Conservation (phyloP, 495 filamentous ascomycete species). For the Elasticomyces elasticus region DNA sequence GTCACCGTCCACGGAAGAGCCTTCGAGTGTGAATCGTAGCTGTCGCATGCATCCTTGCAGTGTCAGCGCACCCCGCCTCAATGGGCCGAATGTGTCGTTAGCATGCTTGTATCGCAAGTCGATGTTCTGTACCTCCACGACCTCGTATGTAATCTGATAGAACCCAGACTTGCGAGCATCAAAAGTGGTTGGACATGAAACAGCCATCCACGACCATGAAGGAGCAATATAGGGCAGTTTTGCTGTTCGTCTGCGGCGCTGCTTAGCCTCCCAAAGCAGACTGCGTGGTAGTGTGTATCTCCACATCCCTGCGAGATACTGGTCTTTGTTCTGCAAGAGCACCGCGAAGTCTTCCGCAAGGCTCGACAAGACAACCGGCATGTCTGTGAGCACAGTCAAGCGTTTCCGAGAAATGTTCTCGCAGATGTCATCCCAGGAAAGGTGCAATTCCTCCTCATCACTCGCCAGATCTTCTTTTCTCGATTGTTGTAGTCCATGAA, state of each 20-base stretch:
- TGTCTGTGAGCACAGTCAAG: neutral
- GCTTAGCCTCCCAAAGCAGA: neutral
- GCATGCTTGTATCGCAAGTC: neutral
- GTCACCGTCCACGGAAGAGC: neutral
- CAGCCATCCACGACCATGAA: neutral
- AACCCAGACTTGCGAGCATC: neutral
- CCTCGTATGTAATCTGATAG: neutral
- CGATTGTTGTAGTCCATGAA: neutral
- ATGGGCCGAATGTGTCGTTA: neutral
- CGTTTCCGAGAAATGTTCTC: neutral
- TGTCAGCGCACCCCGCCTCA: neutral
- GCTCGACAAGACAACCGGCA: neutral
- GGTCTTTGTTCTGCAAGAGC: neutral
- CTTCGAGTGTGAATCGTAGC: neutral
- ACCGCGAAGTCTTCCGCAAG: neutral
- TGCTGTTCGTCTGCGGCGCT: neutral
- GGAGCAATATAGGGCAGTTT: neutral
- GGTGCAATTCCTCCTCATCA: neutral
- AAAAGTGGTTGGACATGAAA: neutral
- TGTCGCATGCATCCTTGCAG: neutral
- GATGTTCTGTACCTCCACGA: neutral
- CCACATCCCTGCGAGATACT: neutral
- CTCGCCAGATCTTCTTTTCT: neutral
- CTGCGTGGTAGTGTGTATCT: neutral
- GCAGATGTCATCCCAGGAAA: neutral